Evolutionary conservation across 2,329 filamentous ascomycete genomes (phyloP).

Genomic region (Botrytis hyacinthi): DNA sequence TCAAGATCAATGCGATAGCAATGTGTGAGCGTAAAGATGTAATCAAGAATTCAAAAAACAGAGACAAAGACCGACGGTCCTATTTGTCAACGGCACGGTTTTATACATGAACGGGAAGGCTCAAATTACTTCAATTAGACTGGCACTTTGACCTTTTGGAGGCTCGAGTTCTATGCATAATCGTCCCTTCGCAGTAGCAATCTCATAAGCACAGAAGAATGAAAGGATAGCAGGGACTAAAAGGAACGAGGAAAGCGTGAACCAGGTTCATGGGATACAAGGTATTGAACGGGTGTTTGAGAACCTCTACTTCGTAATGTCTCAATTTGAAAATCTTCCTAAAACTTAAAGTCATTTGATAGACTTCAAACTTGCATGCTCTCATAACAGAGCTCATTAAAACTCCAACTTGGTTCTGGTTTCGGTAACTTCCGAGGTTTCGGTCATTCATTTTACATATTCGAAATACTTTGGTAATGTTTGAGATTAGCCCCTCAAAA

Average conservation of each 20-base stretch:
- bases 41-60: background rate
- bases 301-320: background rate
- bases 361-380: background rate
- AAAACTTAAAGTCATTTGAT: background rate
- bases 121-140: background rate
- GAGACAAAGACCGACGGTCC: too few species aligned
- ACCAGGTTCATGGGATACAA: slow-evolving; percentile 13
- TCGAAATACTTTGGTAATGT: background rate
- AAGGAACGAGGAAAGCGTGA: background rate
- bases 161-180: slow-evolving; percentile 16
- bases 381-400: background rate
- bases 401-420: background rate
- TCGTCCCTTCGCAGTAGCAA: background rate
- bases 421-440: background rate
- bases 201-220: slow-evolving; percentile 13
- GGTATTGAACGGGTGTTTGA: slow-evolving; percentile 7
- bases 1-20: background rate
- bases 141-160: background rate
- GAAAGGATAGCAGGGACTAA: background rate
- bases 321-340: background rate
- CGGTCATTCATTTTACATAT: background rate
- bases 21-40: background rate
- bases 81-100: background rate
- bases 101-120: background rate
- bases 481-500: background rate